Base-by-base conservation (phyloP, 495 filamentous ascomycete genomes). In the Hypoxylon crocopeplum region DNA sequence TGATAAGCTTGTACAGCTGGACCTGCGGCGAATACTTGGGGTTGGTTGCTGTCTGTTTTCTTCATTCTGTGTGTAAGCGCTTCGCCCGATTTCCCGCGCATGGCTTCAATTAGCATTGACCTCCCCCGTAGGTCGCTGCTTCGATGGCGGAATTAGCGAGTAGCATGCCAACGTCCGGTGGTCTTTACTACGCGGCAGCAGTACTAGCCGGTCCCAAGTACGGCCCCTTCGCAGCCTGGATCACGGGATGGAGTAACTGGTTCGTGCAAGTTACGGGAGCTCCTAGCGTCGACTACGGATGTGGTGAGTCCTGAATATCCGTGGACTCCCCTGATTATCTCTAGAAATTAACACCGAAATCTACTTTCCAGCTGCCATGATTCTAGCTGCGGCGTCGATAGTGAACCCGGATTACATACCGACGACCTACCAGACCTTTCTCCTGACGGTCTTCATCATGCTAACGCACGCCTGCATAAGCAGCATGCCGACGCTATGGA, bases 21-120 rank as follows among this genome's bases (percentile, higher is more conserved):
- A 8, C 89, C 87, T 1, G 88, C 84, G 10, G 88, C 87, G n/a
- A 91, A 91, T 87, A 86, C 86, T 1, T 91, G 89, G 89, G 89
- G 89, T 13, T 92, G 89, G 88, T 73, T 92, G 25, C 77, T 92
- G 48, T 86, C 86, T 19, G 88, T 90, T 79, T 42, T 86, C 11
- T 90, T 89, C 48, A 90, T 92, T 44, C 82, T 90, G 67, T 88
- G 84, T 66, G 82, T 92, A 53, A 87, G 68, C 30, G 19, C 20
- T 39, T 25, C 0, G 13, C 7, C 29, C 86, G 4, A 78, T 83
- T 74, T 75, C 79, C 30, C 87, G 88, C 85, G 85, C 84, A 1
- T 86, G 88, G 69, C 72, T 88, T 12, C 87, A 85, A 65, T 84
- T 78, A 3, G 83, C 64, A 15, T 55, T 58, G 27, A 65, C 37